A percentile compares a stretch with the other conserved stretches of the same genome.
These are phyloP conservation scores for Gossypium laxum DNA, from an alignment of 441 rosid genomes.

Conservation along the genomic window DNA sequence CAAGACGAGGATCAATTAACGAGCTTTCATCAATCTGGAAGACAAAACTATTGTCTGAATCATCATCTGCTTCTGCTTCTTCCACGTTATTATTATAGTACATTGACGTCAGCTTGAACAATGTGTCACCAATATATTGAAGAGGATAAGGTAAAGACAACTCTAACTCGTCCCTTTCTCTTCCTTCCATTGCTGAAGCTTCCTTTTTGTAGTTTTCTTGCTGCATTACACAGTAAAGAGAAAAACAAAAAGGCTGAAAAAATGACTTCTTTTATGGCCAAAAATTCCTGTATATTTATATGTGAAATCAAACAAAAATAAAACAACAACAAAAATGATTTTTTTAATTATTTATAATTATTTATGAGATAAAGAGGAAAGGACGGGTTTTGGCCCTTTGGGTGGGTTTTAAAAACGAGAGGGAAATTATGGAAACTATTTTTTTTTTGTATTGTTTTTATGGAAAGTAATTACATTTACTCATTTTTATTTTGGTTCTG, in stretches of 20 bases:
- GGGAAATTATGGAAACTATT: conserved; percentile 18
- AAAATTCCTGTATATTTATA: conserved; percentile 12
- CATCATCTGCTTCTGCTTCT: conserved; percentile 15
- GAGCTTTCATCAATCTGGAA: conserved; percentile 30
- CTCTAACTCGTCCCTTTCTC: conserved; percentile 16
- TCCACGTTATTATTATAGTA: conserved; percentile 15
- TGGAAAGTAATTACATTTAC: neutral
- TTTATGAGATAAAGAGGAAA: neutral
- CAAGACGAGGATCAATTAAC: conserved; percentile 30
- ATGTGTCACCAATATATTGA: neutral
- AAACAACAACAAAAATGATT: neutral
- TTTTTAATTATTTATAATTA: conserved; percentile 2
- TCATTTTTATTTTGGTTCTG: neutral
- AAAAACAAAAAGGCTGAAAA: neutral
- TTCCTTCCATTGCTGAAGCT: conserved; percentile 22
- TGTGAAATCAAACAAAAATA: neutral
- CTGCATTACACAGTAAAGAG: conserved; percentile 22
- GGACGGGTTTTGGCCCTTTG: neutral
- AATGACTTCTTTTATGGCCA: neutral
- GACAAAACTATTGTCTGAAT: conserved; percentile 18
- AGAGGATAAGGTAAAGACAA: conserved; percentile 14
- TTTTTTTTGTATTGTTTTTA: neutral
- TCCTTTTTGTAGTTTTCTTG: conserved; percentile 10
- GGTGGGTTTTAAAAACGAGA: conserved; percentile 9
- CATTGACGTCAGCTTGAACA: conserved; percentile 10